Base-by-base conservation (phyloP, 192 early-diverging fungal species). In the Coemansia sp. region DNA sequence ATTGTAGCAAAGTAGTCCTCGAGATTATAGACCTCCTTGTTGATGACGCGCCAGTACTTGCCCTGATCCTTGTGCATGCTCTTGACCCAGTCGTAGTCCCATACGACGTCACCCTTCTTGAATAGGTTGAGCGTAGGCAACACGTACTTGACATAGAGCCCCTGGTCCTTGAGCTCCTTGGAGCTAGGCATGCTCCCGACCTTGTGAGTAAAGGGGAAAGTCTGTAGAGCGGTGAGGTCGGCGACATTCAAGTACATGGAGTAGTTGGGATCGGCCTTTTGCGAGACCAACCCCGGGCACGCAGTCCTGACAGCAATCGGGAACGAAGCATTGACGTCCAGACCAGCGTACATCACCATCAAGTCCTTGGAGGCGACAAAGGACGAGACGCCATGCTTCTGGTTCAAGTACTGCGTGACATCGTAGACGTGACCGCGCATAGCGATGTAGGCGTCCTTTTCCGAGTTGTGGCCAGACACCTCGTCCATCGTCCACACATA, bases 361-460 rank as follows among this genome's bases (percentile, higher is more conserved):
- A 52, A 47, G 38, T 66, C 60, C 2, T 64, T 57, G 8, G 47
- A 62, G 3, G 65, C 66, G 0, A 28, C 56, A 43, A 65, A 53
- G 9, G 57, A 55, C 18, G 69, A 53, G 65, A 61, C 43, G 53
- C 90, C 59, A 92, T 79, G 77, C 21, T 48, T 76, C 64, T 74
- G 77, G 31, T 74, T 70, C 25, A 79, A 70, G 26, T 69, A 79
- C 41, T 69, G 56, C 12, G 77, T 87, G 52, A 95, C 75, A 55
- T 91, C 86, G 80, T 93, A 94, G 38, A 95, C 86, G 61, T 87
- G 87, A 26, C 91, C 92, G 36, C 92, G 88, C 66, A 92, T 79
- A 37, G 87, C 62, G 3, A 87, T 76, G 68, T 83, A 89, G 0
- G 89, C 85, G 42, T 86, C 79, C 16, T 66, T 77, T 26, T 68